Percentiles rank a stretch among this genome's conserved stretches.
Conservation (phyloP, 805 yeast genomes). For the Yarrowia keelungensis region DNA sequence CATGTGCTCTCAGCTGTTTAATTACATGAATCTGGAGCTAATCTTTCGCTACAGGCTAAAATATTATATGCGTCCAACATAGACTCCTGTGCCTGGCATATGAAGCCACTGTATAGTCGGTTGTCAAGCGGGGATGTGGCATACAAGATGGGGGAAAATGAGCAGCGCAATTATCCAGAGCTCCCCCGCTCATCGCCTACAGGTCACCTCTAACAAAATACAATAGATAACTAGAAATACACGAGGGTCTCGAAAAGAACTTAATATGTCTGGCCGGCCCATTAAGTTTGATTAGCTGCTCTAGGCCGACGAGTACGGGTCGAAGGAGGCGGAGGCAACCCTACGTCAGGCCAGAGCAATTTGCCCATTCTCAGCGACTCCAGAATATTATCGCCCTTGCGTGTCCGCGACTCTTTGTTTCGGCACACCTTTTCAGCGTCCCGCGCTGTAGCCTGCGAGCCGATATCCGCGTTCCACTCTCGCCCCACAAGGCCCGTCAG, state of each 20-base stretch:
- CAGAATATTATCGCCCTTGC: conserved; percentile 33
- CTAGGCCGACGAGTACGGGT: conserved; percentile 29
- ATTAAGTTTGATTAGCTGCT: conserved; percentile 18
- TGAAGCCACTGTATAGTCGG: background rate
- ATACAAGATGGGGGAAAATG: background rate
- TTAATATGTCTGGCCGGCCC: background rate
- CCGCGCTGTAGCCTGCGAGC: conserved; percentile 63
- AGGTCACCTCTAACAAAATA: background rate
- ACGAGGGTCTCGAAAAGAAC: background rate
- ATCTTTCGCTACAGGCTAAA: background rate
- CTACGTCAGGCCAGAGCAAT: conserved; percentile 35
- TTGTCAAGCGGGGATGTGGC: background rate
- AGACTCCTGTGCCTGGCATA: conserved; percentile 17
- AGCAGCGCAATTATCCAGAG: background rate
- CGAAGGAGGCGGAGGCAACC: conserved; percentile 29
- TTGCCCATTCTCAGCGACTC: conserved; percentile 24
- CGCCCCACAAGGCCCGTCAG: conserved; percentile 69
- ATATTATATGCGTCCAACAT: background rate
- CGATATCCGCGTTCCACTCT: conserved; percentile 59
- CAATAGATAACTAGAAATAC: conserved; percentile 5
- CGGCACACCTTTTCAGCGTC: conserved; percentile 64
- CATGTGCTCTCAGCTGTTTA: conserved; percentile 14
- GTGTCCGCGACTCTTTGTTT: conserved; percentile 30
- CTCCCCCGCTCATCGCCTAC: too few species aligned
- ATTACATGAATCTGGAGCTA: conserved; percentile 4